These are phyloP conservation scores for Apophysomyces ossiformis DNA, from an alignment of 371 early-diverging fungal genomes.

Conservation along the genomic window DNA sequence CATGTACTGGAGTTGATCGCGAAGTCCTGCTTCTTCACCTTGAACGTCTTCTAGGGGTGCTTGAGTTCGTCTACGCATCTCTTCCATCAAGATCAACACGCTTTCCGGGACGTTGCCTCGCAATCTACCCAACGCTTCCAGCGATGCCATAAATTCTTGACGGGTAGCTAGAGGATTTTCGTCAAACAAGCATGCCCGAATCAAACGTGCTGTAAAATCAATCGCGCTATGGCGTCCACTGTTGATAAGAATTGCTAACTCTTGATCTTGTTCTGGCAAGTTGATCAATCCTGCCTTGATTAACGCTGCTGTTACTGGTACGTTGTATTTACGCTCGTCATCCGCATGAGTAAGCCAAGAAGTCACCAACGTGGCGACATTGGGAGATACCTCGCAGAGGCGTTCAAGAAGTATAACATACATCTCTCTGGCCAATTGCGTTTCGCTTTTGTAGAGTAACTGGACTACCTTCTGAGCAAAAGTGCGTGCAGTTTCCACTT, in stretches of 20 bases:
- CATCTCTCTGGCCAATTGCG: slow-evolving; percentile 75
- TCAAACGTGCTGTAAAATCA: slow-evolving; percentile 81
- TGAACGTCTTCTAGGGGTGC: slow-evolving; percentile 27
- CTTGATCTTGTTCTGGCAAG: slow-evolving; percentile 83
- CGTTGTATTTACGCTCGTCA: slow-evolving; percentile 92
- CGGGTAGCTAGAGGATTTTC: slow-evolving; percentile 58
- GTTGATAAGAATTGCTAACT: slow-evolving; percentile 84
- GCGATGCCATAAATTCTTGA: slow-evolving; percentile 75
- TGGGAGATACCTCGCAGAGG: slow-evolving; percentile 79
- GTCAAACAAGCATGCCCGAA: slow-evolving; percentile 72
- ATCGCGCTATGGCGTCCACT: slow-evolving; percentile 69
- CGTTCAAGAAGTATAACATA: slow-evolving; percentile 82
- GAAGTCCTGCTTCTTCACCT: slow-evolving; percentile 50
- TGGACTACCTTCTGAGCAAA: slow-evolving; percentile 90
- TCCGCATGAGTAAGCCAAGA: slow-evolving; percentile 94
- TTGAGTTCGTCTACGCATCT: slow-evolving; percentile 23
- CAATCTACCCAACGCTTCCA: slow-evolving; percentile 72
- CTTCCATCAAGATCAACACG: slow-evolving; percentile 54
- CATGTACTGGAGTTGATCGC: slow-evolving; percentile 71
- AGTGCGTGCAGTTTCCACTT: slow-evolving; percentile 78
- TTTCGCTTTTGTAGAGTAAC: slow-evolving; percentile 79
- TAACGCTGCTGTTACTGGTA: slow-evolving; percentile 82
- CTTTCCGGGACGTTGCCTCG: slow-evolving; percentile 72
- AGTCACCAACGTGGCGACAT: slow-evolving; percentile 82
- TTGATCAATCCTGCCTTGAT: slow-evolving; percentile 79